phyloP scores from a whole-genome alignment of 2,329 filamentous ascomycete species.

The Aspergillus sp. region DNA sequence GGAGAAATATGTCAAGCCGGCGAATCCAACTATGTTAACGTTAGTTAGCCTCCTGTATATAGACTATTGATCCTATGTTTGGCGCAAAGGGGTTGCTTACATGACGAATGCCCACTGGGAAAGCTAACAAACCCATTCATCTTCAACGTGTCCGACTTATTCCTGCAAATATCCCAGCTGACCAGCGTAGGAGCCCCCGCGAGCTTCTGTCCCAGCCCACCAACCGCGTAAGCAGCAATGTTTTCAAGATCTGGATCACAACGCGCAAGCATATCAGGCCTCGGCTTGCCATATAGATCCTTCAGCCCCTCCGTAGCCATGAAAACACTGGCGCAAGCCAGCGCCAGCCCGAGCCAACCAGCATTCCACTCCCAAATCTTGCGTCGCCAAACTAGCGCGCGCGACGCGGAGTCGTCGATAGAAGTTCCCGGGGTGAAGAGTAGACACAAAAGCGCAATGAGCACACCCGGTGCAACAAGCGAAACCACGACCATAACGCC shows the following conservation, averaged over 20 bases:
- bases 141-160: slow-evolving; percentile 57
- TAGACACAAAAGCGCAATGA: slow-evolving; percentile 69
- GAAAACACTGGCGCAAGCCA: slow-evolving; percentile 71
- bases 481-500: slow-evolving; percentile 64
- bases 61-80: neutral
- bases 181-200: slow-evolving; percentile 67
- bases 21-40: slow-evolving; percentile 60
- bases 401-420: slow-evolving; percentile 62
- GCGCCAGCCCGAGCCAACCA: slow-evolving; percentile 76
- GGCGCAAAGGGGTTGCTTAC: slow-evolving; percentile 35
- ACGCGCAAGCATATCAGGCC: slow-evolving; percentile 65
- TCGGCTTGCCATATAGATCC: slow-evolving; percentile 65
- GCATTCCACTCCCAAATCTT: slow-evolving; percentile 91
- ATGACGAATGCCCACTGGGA: slow-evolving; percentile 73
- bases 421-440: slow-evolving; percentile 70
- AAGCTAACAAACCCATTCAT: slow-evolving; percentile 85
- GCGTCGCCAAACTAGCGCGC: slow-evolving; percentile 68
- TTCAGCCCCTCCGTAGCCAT: slow-evolving; percentile 86
- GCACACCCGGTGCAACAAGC: slow-evolving; percentile 62
- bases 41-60: slow-evolving; percentile 3
- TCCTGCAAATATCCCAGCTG: slow-evolving; percentile 71
- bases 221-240: slow-evolving; percentile 60
- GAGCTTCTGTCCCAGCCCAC: slow-evolving; percentile 56
- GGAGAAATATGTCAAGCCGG: slow-evolving; percentile 79
- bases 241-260: slow-evolving; percentile 74